Evolutionary conservation across 2,329 filamentous ascomycete genomes (phyloP), one percentile per base, ranked within the genome.

Genomic region (Xylariales sp.): DNA sequence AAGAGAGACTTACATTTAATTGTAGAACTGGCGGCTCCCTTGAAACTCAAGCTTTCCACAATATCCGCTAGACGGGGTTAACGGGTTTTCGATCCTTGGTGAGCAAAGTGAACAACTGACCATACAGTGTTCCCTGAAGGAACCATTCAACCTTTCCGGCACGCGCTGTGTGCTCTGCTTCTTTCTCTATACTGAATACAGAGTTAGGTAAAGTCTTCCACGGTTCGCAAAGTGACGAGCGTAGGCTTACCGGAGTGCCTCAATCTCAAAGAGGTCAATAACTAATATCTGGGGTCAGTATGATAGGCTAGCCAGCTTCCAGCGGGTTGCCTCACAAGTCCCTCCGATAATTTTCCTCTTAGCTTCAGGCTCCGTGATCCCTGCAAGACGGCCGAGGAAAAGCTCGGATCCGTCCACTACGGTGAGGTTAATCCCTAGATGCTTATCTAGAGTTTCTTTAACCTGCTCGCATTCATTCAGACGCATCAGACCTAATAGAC

Each of bases 311-410:
- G n/a, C n/a, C n/a, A n/a, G n/a, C n/a, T n/a, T n/a, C n/a, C n/a
- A n/a, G n/a, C n/a, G n/a, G n/a, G n/a, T n/a, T n/a, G n/a, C n/a
- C n/a, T n/a, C n/a, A n/a, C n/a, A n/a, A n/a, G 78, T 86, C 48
- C 74, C 78, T 42, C 89, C 90, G 47, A 96, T 96, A 54, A 96
- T 82, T 68, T 95, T 95, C 42, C 90, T 76, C 74, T 95, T 96
- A 59, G 78, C 78, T 66, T 97, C 90, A 0, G 91, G 90, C 21
- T 82, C 88, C 0, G 68, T 70, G 19, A 95, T 78, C 14, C 88
- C 91, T 50, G 79, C 76, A 1, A 97, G 79, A 18, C 81, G 74
- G 21, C 69, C 68, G n/a, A 96, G 71, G 71, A 97, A 97, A 19
- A 77, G 69, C 46, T 94, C 73, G 8, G 76, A 75, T 0, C 80